Evolutionary conservation across 352 stramenopile genomes (phyloP).

Genomic region (Plasmopara halstedii): DNA sequence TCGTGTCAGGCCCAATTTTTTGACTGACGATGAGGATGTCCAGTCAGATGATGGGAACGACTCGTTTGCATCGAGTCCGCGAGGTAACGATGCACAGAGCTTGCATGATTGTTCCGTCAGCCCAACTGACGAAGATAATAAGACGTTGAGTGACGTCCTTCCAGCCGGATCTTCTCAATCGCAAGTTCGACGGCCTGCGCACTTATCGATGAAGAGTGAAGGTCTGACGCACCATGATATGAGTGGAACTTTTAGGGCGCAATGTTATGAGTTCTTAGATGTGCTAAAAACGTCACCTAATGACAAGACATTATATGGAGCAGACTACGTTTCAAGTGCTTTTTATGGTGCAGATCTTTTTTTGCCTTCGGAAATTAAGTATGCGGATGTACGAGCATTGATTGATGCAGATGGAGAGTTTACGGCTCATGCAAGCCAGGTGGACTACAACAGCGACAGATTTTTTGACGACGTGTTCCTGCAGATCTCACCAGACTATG

Average conservation of each 20-base stretch:
- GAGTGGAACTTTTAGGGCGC: no score
- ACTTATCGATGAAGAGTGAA: conserved; percentile 14
- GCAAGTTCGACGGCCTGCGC: conserved; percentile 27
- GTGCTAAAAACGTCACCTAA: conserved; percentile 11
- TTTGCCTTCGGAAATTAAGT: conserved; percentile 37
- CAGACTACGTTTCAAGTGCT: conserved; percentile 26
- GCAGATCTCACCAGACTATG: conserved; percentile 69
- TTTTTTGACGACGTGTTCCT: conserved; percentile 77
- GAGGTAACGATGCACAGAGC: conserved; percentile 18
- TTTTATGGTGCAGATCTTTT: conserved; percentile 26
- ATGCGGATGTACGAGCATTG: conserved; percentile 42
- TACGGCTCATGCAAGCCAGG: conserved; percentile 32
- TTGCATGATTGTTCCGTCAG: conserved; percentile 57
- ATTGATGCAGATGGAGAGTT: conserved; percentile 44
- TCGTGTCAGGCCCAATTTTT: conserved; percentile 18
- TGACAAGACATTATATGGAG: conserved; percentile 5
- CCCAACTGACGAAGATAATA: conserved; percentile 27
- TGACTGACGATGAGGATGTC: conserved; percentile 33
- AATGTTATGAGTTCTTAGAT: conserved; percentile 9
- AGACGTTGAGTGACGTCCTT: conserved; percentile 41
- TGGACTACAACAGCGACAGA: conserved; percentile 62
- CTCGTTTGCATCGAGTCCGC: conserved; percentile 41
- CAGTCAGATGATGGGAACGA: conserved; percentile 50
- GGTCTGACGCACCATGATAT: no score
- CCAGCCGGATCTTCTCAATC: conserved; percentile 32